Conservation (phyloP, 805 yeast species). For the Candida michaelii region DNA sequence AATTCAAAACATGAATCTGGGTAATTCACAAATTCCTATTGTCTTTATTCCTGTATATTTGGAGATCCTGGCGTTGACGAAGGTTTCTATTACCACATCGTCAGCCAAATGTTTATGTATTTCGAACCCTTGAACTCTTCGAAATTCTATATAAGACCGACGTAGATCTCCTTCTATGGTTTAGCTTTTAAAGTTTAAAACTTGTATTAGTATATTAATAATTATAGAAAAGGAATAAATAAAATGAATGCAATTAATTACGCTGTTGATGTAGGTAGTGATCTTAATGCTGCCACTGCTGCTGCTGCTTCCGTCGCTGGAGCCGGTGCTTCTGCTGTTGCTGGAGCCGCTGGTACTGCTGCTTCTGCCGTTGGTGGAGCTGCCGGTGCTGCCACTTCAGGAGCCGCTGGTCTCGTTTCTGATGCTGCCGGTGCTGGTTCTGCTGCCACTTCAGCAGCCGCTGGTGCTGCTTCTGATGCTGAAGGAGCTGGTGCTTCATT, state of each 20-base stretch:
- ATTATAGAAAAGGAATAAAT: constrained; percentile 2
- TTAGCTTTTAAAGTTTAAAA: constrained; percentile 1
- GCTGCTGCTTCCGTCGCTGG: constrained; percentile 17
- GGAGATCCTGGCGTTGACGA: constrained; percentile 1
- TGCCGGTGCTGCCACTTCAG: too few species aligned
- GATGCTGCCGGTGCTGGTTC: constrained; percentile 12
- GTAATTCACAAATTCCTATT: not conserved
- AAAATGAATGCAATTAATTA: constrained; percentile 30
- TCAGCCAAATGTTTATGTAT: constrained; percentile 14
- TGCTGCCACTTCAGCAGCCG: constrained; percentile 9
- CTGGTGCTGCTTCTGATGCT: constrained; percentile 14
- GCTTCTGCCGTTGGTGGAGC: constrained; percentile 13
- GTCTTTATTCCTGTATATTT: not conserved
- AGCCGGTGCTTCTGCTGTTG: too few species aligned
- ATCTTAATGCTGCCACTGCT: constrained; percentile 16
- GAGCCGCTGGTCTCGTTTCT: too few species aligned
- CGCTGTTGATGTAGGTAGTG: constrained; percentile 19
- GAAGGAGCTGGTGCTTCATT: constrained; percentile 18
- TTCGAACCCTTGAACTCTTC: constrained; percentile 12
- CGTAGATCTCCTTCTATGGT: not conserved
- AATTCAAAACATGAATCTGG: constrained; percentile 1
- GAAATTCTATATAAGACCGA: not conserved
- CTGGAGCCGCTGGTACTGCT: too few species aligned
- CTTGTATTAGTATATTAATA: constrained; percentile 4
- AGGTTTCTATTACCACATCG: not conserved